Evolutionary conservation across 345 rosid genomes (phyloP).

Genomic region (Ceriops tagal): DNA sequence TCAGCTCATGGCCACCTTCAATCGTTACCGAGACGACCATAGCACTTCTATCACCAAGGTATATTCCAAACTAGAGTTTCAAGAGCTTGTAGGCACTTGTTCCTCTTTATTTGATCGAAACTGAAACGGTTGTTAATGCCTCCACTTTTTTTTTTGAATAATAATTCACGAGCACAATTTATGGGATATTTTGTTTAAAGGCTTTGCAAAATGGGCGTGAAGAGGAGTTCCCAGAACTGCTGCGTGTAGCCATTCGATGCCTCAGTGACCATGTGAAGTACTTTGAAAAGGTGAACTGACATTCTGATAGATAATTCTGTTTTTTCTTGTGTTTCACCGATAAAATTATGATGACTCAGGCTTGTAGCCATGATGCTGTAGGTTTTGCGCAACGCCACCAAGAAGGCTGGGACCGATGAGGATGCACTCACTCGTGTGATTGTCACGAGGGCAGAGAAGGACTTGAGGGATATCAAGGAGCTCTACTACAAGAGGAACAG

Average conservation of each 20-base stretch:
- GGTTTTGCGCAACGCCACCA: constrained; percentile 43
- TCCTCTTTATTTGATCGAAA: neutral
- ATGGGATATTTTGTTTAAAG: constrained; percentile 5
- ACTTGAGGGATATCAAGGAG: constrained; percentile 50
- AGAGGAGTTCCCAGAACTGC: constrained; percentile 21
- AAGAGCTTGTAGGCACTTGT: neutral
- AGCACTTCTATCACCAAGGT: constrained; percentile 55
- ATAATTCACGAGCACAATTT: neutral
- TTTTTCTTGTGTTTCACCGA: neutral
- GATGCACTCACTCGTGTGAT: constrained; percentile 49
- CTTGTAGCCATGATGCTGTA: neutral
- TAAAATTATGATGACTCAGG: too few relatives aligned
- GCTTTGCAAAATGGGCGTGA: constrained; percentile 14
- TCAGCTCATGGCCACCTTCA: constrained; percentile 61
- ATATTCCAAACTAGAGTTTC: neutral
- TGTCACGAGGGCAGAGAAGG: constrained; percentile 57
- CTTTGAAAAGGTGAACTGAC: constrained; percentile 18
- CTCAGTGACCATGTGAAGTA: constrained; percentile 22
- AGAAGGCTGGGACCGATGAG: constrained; percentile 41
- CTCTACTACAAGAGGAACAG: constrained; percentile 55
- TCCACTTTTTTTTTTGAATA: neutral
- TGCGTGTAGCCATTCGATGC: constrained; percentile 22
- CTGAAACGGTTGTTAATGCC: too few relatives aligned
- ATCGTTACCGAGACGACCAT: constrained; percentile 45
- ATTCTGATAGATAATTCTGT: neutral